These are phyloP conservation scores for Erysimum cheiranthoides DNA, from an alignment of 345 rosid genomes.

Conservation along the genomic window DNA sequence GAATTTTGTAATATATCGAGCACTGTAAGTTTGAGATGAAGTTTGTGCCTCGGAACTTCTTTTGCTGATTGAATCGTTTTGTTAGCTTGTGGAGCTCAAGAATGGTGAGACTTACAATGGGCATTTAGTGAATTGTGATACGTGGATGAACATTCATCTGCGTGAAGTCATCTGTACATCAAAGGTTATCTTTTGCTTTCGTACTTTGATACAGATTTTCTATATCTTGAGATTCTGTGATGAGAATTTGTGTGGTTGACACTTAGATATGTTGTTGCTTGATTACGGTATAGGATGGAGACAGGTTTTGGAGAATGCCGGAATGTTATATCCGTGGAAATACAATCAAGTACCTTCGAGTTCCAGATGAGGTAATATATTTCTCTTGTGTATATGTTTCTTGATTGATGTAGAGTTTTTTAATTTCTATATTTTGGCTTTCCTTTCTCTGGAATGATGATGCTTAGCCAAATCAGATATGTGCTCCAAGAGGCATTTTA, in stretches of 20 bases:
- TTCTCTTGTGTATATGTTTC: not conserved
- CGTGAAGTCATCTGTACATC: slow-evolving; percentile 99
- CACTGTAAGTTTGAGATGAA: not conserved
- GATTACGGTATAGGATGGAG: slow-evolving; percentile 76
- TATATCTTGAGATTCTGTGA: not conserved
- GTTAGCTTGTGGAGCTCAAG: slow-evolving; percentile 90
- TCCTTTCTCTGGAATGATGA: slow-evolving; percentile 44
- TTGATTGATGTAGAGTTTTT: not conserved
- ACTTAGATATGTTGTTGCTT: not conserved
- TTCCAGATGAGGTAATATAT: slow-evolving; percentile 89
- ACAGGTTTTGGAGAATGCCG: slow-evolving; percentile 99
- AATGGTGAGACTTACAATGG: slow-evolving; percentile 99
- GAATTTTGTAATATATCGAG: not conserved
- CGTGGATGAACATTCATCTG: slow-evolving; percentile 99
- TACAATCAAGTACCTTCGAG: slow-evolving; percentile 96
- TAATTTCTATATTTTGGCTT: not conserved
- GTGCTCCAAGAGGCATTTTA: slow-evolving; percentile 41
- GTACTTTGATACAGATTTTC: not conserved
- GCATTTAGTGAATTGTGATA: slow-evolving; percentile 93
- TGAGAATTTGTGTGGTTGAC: slow-evolving; percentile 18
- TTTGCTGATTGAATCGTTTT: slow-evolving; percentile 33
- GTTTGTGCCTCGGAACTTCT: not conserved
- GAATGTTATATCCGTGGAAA: slow-evolving; percentile 99
- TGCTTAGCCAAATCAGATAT: slow-evolving; percentile 50
- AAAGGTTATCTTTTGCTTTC: slow-evolving; percentile 55